Conservation (phyloP, 768 basidiomycete genomes). For the Amanita pseudoporphyria region DNA sequence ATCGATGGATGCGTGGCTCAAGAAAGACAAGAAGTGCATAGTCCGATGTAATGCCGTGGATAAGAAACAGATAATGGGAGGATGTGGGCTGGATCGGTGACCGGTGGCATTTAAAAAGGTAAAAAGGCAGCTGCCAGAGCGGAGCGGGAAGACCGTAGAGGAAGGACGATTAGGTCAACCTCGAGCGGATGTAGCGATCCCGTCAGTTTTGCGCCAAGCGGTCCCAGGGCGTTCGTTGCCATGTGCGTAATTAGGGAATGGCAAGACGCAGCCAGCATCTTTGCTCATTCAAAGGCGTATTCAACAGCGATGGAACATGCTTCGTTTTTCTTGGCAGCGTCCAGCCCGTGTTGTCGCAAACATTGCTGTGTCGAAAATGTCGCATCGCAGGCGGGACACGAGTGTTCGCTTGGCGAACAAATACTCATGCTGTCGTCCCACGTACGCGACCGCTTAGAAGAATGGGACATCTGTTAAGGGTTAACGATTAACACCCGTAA, state of each 20-base stretch:
- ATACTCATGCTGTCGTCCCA: constrained; percentile 16
- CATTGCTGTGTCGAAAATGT: constrained; percentile 50
- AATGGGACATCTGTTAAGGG: constrained; percentile 34
- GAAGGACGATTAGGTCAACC: constrained; percentile 2
- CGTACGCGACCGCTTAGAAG: constrained; percentile 49
- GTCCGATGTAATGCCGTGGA: neutral
- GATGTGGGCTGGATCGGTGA: constrained; percentile 1
- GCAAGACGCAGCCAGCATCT: constrained; percentile 1
- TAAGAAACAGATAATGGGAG: neutral
- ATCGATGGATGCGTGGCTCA: constrained; percentile 1
- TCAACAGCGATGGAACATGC: constrained; percentile 68
- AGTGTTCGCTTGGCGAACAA: constrained; percentile 35
- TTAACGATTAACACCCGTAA: constrained; percentile 2
- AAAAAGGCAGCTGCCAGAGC: neutral
- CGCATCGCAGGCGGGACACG: constrained; percentile 70
- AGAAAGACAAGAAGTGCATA: neutral
- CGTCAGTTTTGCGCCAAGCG: neutral
- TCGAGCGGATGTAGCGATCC: neutral
- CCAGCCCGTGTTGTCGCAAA: constrained; percentile 51
- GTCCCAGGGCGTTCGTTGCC: neutral
- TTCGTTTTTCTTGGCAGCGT: constrained; percentile 40
- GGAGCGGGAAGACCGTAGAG: neutral
- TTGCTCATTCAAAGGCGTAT: constrained; percentile 49
- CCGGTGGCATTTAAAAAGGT: neutral
- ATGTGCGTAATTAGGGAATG: neutral